Evolutionary conservation across 2,329 filamentous ascomycete genomes (phyloP), one percentile per base, ranked within the genome.

Genomic region (Cercospora beticola): DNA sequence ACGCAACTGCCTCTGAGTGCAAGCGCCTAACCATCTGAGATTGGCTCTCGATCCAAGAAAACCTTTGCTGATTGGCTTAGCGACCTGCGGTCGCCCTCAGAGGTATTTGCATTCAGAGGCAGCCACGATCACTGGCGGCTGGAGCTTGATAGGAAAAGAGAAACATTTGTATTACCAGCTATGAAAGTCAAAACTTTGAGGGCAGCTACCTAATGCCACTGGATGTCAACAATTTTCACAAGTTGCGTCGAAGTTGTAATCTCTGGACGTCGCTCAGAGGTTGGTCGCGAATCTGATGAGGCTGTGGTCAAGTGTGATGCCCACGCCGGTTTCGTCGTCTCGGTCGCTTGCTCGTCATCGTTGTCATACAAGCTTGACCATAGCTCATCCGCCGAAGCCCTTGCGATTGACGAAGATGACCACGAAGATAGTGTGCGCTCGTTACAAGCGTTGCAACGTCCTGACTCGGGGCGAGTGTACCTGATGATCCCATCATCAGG

Each of bases 381-480:
- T 23, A 10, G 2, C 28, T 59, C 30, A 23, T 59, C 28, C 56
- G n/a, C 30, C 3, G 28, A 59, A 31, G 28, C 31, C 28, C 28
- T 16, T 2, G 10, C 31, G 5, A 10, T 21, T 12, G 56, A 59
- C n/a, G 56, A 21, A 36, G 56, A 59, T 1, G 56, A 59, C 56
- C 56, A 59, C 18, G 56, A 59, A 59, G 56, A 59, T 6, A 59
- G 56, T 21, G 56, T n/a, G 16, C 56, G 56, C 56, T 59, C 56
- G 18, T 59, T 36, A 36, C 56, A 59, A 33, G 56, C 28, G 31
- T 16, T 33, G 56, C 56, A 59, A 59, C 12, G 28, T 10, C 31
- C 56, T 12, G 7, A 30, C n/a, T 33, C 8, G 10, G 56, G 56
- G n/a, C 28, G 56, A 12, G 12, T 18, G 8, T 9, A n/a, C 5